Evolutionary conservation across 306 rosid species (phyloP).

Genomic region (Quercus suber): DNA sequence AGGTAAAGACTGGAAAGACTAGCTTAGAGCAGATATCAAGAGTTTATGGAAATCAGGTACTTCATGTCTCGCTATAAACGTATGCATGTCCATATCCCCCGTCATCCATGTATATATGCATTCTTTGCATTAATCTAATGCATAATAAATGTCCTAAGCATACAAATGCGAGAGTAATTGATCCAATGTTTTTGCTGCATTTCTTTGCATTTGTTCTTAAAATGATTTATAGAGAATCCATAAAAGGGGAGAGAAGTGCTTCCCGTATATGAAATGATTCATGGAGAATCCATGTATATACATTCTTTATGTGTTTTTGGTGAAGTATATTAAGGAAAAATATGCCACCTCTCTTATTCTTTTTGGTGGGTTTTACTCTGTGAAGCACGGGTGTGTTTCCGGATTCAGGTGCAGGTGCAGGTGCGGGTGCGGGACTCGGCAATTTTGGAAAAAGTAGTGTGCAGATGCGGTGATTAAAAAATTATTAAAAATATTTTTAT

Average conservation of each 20-base stretch:
- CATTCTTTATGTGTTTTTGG: no score
- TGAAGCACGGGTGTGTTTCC: no score
- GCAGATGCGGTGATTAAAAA: no score
- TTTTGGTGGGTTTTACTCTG: background rate
- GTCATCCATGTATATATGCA: background rate
- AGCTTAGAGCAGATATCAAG: conserved; percentile 93
- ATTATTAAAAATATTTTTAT: no score
- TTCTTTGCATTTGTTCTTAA: background rate
- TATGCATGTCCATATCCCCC: background rate
- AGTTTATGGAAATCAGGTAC: conserved; percentile 98
- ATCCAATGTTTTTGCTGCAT: background rate
- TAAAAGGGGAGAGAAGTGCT: background rate
- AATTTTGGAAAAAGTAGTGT: no score
- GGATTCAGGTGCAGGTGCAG: no score
- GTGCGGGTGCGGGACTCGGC: no score
- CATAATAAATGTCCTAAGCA: background rate
- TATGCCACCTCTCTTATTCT: background rate
- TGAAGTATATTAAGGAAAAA: no score
- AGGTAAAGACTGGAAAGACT: conserved; percentile 86
- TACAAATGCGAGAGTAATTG: background rate
- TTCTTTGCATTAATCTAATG: background rate
- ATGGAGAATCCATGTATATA: no score
- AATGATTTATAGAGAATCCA: background rate
- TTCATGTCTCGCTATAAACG: background rate
- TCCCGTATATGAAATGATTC: background rate